Percentiles rank a stretch among this genome's conserved stretches.
Conservation (phyloP, 768 basidiomycete species). For the Lactarius quietus region DNA sequence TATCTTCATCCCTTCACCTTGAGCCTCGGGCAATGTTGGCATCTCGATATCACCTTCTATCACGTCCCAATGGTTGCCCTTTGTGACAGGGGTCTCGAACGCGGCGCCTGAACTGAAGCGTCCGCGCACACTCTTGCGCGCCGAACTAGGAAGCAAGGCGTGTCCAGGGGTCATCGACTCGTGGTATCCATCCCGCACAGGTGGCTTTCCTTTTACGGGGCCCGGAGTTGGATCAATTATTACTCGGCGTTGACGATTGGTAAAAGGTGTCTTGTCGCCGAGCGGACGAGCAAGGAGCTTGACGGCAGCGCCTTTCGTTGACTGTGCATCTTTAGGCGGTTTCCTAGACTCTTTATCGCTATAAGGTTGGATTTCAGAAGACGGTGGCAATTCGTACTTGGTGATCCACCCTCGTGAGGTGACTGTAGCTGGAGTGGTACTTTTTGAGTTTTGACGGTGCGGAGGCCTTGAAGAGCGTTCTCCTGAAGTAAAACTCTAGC, state of each 20-base stretch:
- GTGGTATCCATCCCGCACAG: conserved; percentile 31
- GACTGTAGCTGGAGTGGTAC: conserved; percentile 32
- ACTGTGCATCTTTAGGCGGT: conserved; percentile 2
- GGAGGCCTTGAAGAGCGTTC: conserved; percentile 43
- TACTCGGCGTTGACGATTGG: conserved; percentile 51
- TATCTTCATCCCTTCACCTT: conserved; percentile 23
- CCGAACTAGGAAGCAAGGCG: conserved; percentile 60
- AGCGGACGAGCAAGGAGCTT: conserved; percentile 44
- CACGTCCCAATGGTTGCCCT: conserved; percentile 73
- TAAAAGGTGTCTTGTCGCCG: conserved; percentile 73
- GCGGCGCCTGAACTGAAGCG: conserved; percentile 47
- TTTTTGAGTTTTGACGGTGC: conserved; percentile 43
- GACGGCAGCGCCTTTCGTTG: conserved; percentile 27
- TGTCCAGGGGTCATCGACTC: conserved; percentile 37
- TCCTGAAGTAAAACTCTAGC: conserved; percentile 43
- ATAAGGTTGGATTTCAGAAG: neutral
- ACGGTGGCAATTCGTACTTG: conserved; percentile 22
- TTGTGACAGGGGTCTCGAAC: conserved; percentile 65
- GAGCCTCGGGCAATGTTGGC: conserved; percentile 27
- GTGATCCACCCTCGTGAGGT: conserved; percentile 35
- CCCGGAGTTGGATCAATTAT: conserved; percentile 29
- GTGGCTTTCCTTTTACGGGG: conserved; percentile 36
- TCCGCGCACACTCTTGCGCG: conserved; percentile 57
- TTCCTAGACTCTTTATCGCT: conserved; percentile 20
- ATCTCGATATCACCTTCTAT: conserved; percentile 49